Percentiles rank a stretch among this genome's conserved stretches.
Conservation (phyloP, 192 early-diverging fungal genomes). For the Linderina pennispora region DNA sequence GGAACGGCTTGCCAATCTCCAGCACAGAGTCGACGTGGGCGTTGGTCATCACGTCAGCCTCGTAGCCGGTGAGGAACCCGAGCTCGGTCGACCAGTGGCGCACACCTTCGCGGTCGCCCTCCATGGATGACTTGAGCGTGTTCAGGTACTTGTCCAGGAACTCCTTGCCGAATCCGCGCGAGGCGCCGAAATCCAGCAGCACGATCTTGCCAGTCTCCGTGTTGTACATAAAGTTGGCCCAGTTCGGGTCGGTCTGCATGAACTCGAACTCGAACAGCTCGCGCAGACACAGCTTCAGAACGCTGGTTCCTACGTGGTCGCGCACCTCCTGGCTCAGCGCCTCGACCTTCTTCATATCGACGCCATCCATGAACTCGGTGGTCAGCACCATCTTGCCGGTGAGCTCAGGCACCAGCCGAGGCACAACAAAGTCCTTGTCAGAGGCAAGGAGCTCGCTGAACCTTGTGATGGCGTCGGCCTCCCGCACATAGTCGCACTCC, state of each 20-base stretch:
- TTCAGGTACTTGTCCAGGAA: conserved; percentile 76
- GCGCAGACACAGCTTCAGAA: conserved; percentile 76
- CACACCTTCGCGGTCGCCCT: conserved; percentile 66
- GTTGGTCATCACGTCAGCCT: conserved; percentile 77
- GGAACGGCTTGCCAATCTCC: conserved; percentile 83
- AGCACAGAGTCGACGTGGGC: conserved; percentile 89
- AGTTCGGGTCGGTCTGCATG: conserved; percentile 99
- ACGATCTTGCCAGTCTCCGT: conserved; percentile 58
- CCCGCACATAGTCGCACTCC: conserved; percentile 91
- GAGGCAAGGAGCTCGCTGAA: conserved; percentile 61
- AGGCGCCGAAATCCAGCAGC: conserved; percentile 94
- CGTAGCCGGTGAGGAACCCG: conserved; percentile 90
- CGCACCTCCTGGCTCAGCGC: conserved; percentile 52
- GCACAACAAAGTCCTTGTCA: conserved; percentile 66
- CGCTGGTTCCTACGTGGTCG: conserved; percentile 62
- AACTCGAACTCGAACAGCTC: conserved; percentile 90
- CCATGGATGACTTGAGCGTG: conserved; percentile 66
- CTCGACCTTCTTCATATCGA: conserved; percentile 57
- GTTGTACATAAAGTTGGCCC: conserved; percentile 97
- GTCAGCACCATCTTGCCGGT: conserved; percentile 71
- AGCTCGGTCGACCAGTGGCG: conserved; percentile 72
- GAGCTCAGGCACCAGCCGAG: conserved; percentile 61
- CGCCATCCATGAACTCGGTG: conserved; percentile 70
- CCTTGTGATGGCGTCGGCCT: conserved; percentile 67
- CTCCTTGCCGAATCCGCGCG: conserved; percentile 63